A percentile compares a stretch with the other conserved stretches of the same genome.
Conservation (phyloP, 768 basidiomycete genomes). For the Phylloporus sp. region DNA sequence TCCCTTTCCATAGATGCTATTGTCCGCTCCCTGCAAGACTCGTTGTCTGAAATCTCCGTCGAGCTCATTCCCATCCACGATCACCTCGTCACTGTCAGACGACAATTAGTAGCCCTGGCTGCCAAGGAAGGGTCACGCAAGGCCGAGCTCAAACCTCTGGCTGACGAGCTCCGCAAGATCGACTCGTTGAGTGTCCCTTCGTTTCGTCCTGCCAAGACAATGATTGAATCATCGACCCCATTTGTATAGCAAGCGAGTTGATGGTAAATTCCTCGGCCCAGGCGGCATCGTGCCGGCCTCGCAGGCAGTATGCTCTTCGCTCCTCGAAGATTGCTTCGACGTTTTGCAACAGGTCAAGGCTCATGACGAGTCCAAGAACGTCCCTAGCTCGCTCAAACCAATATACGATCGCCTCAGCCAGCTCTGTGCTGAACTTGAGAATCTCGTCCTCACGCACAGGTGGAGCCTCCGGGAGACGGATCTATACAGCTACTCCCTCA, state of each 20-base stretch:
- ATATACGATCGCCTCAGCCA: constrained; percentile 90
- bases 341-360: constrained; percentile 94
- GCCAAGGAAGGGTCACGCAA: constrained; percentile 85
- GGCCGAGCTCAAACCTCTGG: constrained; percentile 81
- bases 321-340: constrained; percentile 96
- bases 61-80: constrained; percentile 92
- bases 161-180: constrained; percentile 92
- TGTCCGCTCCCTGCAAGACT: constrained; percentile 74
- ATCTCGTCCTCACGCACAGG: constrained; percentile 88
- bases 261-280: constrained; percentile 92
- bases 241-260: constrained; percentile 73
- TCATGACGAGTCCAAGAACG: constrained; percentile 84
- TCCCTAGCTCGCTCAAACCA: constrained; percentile 80
- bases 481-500: constrained; percentile 88
- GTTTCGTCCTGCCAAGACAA: constrained; percentile 20
- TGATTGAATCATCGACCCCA: neutral
- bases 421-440: constrained; percentile 85
- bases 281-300: constrained; percentile 88
- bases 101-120: constrained; percentile 84
- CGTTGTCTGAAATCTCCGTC: constrained; percentile 79
- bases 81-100: constrained; percentile 79
- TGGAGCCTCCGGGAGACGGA: constrained; percentile 97
- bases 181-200: constrained; percentile 83
- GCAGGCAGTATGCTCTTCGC: constrained; percentile 85
- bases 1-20: constrained; percentile 54